Evolutionary conservation across 768 basidiomycete genomes (phyloP), one percentile per base, ranked within the genome.

Genomic region (Hericium erinaceus): DNA sequence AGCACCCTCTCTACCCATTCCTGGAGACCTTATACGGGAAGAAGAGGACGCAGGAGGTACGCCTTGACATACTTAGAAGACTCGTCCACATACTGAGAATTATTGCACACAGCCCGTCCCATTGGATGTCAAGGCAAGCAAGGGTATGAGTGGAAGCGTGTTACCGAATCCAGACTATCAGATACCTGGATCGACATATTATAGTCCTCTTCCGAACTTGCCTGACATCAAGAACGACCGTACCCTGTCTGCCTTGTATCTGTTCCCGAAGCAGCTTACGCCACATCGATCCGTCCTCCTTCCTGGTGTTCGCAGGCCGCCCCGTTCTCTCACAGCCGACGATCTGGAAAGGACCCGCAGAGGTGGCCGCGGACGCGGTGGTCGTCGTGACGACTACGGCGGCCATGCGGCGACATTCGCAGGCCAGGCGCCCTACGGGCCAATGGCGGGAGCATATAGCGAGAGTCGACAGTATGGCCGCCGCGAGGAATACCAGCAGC

Each of bases 11-110:
- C 46, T 97, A 92, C 70, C 85, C 92, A 5, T 86, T 85, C 63
- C 85, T 97, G 64, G 92, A 93, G 68, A 80, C 82, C 37, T 72
- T 99, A 54, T 98, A 98, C 68, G 92, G 89, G 13, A 95, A 97
- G 69, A 84, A 87, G 61, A 92, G 91, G 69, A 83, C 75, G 56
- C 75, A 80, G 59, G 84, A 92, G 69, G 93, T 92, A 65, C 72
- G 83, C 64, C 11, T 28, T 41, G 8, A 48, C 24, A 2, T 16
- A 57, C 15, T 37, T 44, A 4, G 9, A 40, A 37, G 10, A 24
- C 13, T 24, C 18, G 6, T 53, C 24, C 15, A 37, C 44, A 54
- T 54, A 37, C 40, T 61, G 59, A 61, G 54, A 58, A 56, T 15
- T 5, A 33, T 33, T 55, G 55, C 52, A 48, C 60, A 3, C 66